Conservation (phyloP, 768 basidiomycete species). For the Pleurotus ostreatus region DNA sequence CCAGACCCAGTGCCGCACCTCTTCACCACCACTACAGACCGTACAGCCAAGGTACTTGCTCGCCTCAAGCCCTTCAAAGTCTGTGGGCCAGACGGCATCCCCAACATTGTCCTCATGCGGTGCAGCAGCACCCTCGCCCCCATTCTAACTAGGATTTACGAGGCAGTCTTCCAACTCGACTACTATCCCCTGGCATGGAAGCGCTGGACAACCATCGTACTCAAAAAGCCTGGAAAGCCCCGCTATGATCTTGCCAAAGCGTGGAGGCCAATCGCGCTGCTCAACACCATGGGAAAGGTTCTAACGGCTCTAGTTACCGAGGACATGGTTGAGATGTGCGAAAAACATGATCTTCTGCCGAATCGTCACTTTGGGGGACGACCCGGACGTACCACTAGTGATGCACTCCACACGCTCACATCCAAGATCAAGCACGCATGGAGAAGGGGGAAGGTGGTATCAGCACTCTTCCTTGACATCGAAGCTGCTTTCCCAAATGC, state of each 20-base stretch:
- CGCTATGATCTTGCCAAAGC: constrained; percentile 29
- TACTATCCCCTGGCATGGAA: constrained; percentile 16
- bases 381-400: constrained; percentile 32
- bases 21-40: neutral
- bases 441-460: constrained; percentile 27
- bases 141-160: constrained; percentile 14
- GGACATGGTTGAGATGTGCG: constrained; percentile 18
- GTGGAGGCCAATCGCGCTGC: constrained; percentile 32
- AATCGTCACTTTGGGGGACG: constrained; percentile 32
- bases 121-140: constrained; percentile 6
- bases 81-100: constrained; percentile 21
- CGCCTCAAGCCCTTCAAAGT: constrained; percentile 17
- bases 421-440: constrained; percentile 33
- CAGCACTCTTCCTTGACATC: constrained; percentile 36
- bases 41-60: constrained; percentile 9
- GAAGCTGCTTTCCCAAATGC: constrained; percentile 40
- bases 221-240: constrained; percentile 30
- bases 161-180: constrained; percentile 8
- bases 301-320: constrained; percentile 18
- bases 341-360: constrained; percentile 30
- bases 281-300: constrained; percentile 26
- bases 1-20: constrained; percentile 13
- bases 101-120: constrained; percentile 19
- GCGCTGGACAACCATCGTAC: constrained; percentile 21
- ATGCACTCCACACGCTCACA: constrained; percentile 28